These are phyloP conservation scores for Tolypocladium sp. DNA, from an alignment of 2,329 filamentous ascomycete genomes.

Conservation along the genomic window DNA sequence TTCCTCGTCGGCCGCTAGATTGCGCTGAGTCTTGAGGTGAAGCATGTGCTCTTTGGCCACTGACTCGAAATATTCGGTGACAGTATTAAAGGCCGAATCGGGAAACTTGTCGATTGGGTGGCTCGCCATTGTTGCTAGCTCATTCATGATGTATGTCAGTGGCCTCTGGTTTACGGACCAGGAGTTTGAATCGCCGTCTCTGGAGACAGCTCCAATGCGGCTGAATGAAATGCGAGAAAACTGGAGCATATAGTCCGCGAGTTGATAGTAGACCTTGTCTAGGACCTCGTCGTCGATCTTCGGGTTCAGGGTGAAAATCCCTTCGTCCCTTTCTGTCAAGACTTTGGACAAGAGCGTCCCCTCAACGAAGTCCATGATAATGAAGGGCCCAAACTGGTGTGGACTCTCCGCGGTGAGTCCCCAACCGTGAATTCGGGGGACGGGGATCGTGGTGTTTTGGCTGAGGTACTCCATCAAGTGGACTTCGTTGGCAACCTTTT, in stretches of 20 bases:
- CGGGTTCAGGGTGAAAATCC: background rate
- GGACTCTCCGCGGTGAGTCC: conserved; percentile 19
- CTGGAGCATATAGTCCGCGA: background rate
- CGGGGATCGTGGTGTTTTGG: conserved; percentile 19
- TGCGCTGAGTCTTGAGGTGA: conserved; percentile 20
- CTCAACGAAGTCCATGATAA: conserved; percentile 23
- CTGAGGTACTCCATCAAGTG: conserved; percentile 15
- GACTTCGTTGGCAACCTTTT: conserved; percentile 22
- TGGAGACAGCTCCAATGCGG: background rate
- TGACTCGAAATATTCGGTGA: conserved; percentile 19
- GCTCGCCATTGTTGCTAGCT: conserved; percentile 19
- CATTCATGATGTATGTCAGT: conserved; percentile 22
- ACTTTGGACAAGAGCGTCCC: too few species aligned
- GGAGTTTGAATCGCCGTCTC: background rate
- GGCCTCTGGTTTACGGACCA: background rate
- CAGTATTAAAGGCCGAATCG: conserved; percentile 16
- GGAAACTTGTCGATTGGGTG: conserved; percentile 20
- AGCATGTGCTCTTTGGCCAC: conserved; percentile 14
- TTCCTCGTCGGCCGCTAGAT: conserved; percentile 16
- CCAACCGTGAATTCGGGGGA: conserved; percentile 16
- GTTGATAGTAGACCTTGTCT: background rate
- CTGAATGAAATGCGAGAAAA: background rate
- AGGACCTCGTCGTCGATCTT: background rate
- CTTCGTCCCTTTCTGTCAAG: too few species aligned
- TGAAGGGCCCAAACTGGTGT: conserved; percentile 20